A percentile compares a stretch with the other conserved stretches of the same genome.
Conservation (phyloP, 2,329 filamentous ascomycete species). For the Amesomyces nigricolor region DNA sequence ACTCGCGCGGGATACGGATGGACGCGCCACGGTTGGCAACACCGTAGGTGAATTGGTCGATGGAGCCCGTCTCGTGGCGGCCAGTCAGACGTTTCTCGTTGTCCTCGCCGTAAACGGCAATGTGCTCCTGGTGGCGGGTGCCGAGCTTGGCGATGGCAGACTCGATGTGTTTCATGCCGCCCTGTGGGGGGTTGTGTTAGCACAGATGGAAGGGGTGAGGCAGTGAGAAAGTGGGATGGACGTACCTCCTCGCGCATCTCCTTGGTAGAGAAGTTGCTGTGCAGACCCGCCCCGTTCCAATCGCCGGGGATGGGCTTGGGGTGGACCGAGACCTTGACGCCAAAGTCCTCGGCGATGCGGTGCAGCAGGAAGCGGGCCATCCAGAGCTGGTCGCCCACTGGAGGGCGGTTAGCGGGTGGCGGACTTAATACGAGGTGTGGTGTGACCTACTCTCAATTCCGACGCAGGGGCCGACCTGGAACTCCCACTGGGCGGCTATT, state of each 20-base stretch:
- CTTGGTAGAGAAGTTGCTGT: conserved; percentile 88
- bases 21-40: conserved; percentile 94
- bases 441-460: conserved; percentile 69
- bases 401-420: conserved; percentile 5
- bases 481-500: conserved; percentile 78
- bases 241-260: conserved; percentile 69
- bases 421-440: background rate
- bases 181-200: conserved; percentile 31
- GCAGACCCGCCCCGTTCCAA: conserved; percentile 95
- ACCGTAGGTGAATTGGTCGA: conserved; percentile 90
- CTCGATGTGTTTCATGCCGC: conserved; percentile 95
- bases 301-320: conserved; percentile 92
- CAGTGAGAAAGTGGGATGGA: too few relatives aligned
- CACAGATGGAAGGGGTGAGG: too few relatives aligned
- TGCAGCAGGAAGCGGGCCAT: conserved; percentile 82
- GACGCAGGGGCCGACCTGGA: conserved; percentile 84
- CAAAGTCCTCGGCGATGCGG: conserved; percentile 85
- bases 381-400: conserved; percentile 96
- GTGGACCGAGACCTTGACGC: conserved; percentile 88
- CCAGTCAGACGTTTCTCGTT: conserved; percentile 94
- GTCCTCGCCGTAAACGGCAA: conserved; percentile 87
- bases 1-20: conserved; percentile 68
- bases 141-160: conserved; percentile 76
- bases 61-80: conserved; percentile 89
- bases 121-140: conserved; percentile 73